These are phyloP conservation scores for Nothomitra cinnamomea DNA, from an alignment of 2,329 filamentous ascomycete species.

Conservation along the genomic window DNA sequence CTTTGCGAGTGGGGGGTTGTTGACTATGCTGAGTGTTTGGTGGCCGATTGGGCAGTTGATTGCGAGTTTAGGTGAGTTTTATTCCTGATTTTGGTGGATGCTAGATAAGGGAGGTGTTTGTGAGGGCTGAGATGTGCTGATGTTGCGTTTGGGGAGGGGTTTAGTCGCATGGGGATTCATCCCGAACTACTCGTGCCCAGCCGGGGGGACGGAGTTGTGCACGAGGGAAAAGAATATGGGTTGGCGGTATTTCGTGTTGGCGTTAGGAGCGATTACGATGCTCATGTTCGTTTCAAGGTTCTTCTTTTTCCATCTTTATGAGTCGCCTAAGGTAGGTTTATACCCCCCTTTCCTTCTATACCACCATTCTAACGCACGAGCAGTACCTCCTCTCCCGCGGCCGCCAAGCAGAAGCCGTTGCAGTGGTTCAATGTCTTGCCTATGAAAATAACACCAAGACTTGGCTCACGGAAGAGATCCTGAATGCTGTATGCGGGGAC, in stretches of 20 bases:
- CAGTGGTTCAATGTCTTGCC: constrained; percentile 63
- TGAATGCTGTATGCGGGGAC: constrained; percentile 36
- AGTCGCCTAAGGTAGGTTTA: constrained; percentile 49
- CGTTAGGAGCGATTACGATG: constrained; percentile 56
- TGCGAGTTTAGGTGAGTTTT: constrained; percentile 34
- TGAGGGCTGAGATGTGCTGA: not conserved
- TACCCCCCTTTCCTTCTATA: too few relatives aligned
- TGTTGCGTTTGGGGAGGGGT: too few relatives aligned
- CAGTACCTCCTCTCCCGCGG: constrained; percentile 56
- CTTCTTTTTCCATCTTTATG: constrained; percentile 64
- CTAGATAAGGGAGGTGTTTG: not conserved
- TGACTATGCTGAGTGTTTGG: constrained; percentile 71
- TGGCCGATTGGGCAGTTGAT: constrained; percentile 72
- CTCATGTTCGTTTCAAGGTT: constrained; percentile 64
- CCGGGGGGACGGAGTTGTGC: constrained; percentile 24
- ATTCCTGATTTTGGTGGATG: too few relatives aligned
- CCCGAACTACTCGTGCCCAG: constrained; percentile 43
- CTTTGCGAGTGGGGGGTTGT: constrained; percentile 50
- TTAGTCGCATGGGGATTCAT: constrained; percentile 58
- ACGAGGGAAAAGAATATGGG: constrained; percentile 41
- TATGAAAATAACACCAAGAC: constrained; percentile 50
- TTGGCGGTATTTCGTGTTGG: constrained; percentile 59
- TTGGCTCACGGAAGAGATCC: constrained; percentile 56
- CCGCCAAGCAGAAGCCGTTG: constrained; percentile 61
- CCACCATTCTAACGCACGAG: too few relatives aligned